phyloP scores from a whole-genome alignment of 345 rosid species.

The Bretschneidera sinensis region DNA sequence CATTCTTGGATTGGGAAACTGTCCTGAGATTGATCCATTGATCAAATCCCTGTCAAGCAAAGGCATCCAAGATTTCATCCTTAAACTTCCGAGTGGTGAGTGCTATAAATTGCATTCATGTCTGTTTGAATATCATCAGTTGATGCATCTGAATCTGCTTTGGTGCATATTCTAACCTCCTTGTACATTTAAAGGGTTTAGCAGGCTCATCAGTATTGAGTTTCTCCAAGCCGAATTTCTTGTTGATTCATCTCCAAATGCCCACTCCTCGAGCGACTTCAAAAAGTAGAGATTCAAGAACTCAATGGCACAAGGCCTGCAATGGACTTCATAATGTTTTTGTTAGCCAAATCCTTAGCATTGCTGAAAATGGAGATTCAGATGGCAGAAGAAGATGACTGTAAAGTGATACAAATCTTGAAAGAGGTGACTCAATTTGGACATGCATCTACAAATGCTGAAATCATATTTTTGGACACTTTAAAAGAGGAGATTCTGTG shows the following conservation, averaged over 20 bases:
- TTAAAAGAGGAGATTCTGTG: too few relatives aligned
- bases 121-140: background rate
- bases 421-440: background rate
- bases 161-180: background rate
- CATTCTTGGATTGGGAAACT: too few relatives aligned
- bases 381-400: too few relatives aligned
- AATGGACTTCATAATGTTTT: too few relatives aligned
- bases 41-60: background rate
- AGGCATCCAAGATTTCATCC: background rate
- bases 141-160: background rate
- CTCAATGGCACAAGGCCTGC: background rate
- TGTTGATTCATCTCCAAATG: too few relatives aligned
- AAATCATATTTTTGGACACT: too few relatives aligned
- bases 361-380: too few relatives aligned
- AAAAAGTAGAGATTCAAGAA: background rate
- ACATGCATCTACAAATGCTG: background rate
- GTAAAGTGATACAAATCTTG: background rate
- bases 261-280: background rate
- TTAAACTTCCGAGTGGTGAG: background rate
- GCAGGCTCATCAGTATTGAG: background rate
- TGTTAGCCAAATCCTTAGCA: background rate
- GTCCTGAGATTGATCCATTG: background rate
- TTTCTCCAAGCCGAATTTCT: background rate
- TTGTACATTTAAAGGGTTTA: slow-evolving; percentile 1
- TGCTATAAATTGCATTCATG: slow-evolving; percentile 2